Evolutionary conservation across 2,329 filamentous ascomycete species (phyloP).

Genomic region (Hypomyces perniciosus): DNA sequence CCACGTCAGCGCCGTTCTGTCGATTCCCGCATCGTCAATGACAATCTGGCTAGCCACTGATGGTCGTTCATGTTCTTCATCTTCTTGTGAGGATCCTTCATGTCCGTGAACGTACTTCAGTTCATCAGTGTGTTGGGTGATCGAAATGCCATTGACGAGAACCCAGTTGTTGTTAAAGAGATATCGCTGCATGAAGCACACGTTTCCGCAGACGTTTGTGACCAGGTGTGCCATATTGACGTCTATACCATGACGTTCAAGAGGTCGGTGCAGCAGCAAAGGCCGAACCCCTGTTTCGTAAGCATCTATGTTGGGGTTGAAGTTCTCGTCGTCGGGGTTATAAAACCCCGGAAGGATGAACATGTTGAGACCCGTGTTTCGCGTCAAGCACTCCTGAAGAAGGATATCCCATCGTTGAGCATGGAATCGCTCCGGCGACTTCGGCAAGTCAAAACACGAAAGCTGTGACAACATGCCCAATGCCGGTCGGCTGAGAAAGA

Average conservation of each 20-base stretch:
- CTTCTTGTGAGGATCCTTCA: conserved; percentile 1
- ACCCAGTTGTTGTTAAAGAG: conserved; percentile 42
- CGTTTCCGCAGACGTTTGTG: conserved; percentile 37
- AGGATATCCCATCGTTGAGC: conserved; percentile 35
- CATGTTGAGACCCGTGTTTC: conserved; percentile 31
- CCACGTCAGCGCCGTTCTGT: conserved; percentile 30
- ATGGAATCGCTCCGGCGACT: conserved; percentile 12
- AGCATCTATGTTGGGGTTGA: conserved; percentile 23
- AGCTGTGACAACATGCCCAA: conserved; percentile 29
- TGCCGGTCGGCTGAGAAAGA: conserved; percentile 35
- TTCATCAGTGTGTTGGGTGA: conserved; percentile 37
- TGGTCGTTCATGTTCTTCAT: conserved; percentile 11
- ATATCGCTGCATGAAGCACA: conserved; percentile 43
- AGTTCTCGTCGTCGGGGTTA: conserved; percentile 29
- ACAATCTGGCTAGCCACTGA: conserved; percentile 25
- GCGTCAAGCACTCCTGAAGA: conserved; percentile 35
- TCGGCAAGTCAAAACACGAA: conserved; percentile 29
- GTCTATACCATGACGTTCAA: conserved; percentile 32
- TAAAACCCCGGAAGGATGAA: conserved; percentile 39
- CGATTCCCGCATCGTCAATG: conserved; percentile 24
- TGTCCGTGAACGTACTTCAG: conserved; percentile 17
- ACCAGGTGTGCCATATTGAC: conserved; percentile 38
- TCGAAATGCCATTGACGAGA: conserved; percentile 41
- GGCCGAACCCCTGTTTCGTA: conserved; percentile 37
- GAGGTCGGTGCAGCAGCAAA: conserved; percentile 35